phyloP scores from a whole-genome alignment of 148 eudicot species.

The Silene conica region DNA sequence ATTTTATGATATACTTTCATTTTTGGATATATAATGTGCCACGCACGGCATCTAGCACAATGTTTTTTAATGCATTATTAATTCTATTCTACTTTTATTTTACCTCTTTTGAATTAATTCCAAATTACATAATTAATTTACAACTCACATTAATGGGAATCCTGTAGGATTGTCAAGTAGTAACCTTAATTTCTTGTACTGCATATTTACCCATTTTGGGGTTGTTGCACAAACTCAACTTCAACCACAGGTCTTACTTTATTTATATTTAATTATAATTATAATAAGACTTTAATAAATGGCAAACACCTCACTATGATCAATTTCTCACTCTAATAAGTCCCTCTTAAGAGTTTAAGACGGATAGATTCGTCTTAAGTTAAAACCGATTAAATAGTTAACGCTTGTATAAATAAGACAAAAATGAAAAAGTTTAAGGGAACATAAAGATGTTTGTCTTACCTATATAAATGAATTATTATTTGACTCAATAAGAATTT shows the following conservation, averaged over 20 bases:
- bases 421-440: too few relatives aligned
- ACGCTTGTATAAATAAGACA: too few relatives aligned
- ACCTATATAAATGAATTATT: too few relatives aligned
- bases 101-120: neutral
- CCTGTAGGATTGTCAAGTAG: conserved; percentile 13
- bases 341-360: too few relatives aligned
- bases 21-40: neutral
- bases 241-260: neutral
- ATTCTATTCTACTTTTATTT: neutral
- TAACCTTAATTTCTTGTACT: neutral
- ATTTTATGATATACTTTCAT: too few relatives aligned
- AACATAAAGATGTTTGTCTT: too few relatives aligned
- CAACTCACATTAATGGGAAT: conserved; percentile 7
- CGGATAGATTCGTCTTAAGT: too few relatives aligned
- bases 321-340: too few relatives aligned
- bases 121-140: neutral
- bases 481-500: too few relatives aligned
- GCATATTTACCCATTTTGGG: conserved; percentile 1
- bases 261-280: too few relatives aligned
- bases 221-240: conserved; percentile 12
- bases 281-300: too few relatives aligned
- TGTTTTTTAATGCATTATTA: neutral
- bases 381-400: too few relatives aligned
- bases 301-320: neutral
- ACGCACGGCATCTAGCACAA: neutral